Evolutionary conservation across 2,329 filamentous ascomycete genomes (phyloP).

Genomic region (Sphaerostilbella broomeana): DNA sequence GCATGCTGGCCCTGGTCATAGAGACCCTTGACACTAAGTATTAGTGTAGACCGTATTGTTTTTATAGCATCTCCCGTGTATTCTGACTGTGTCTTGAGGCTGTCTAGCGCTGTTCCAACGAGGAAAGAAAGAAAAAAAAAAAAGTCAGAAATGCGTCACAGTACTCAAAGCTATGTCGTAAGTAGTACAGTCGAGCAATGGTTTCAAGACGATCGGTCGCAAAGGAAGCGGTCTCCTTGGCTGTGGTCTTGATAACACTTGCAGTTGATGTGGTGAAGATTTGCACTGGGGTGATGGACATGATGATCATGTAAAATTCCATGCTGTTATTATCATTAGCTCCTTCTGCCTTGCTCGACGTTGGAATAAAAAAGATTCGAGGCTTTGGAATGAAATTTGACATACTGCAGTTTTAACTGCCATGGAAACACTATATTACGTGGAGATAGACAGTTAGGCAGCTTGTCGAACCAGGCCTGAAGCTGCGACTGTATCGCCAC

Average conservation of each 20-base stretch:
- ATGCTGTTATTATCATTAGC: neutral
- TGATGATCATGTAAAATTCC: conserved; percentile 7
- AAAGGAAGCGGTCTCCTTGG: conserved; percentile 8
- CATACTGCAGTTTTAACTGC: conserved; percentile 28
- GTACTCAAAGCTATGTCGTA: conserved; percentile 25
- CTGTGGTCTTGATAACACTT: conserved; percentile 2
- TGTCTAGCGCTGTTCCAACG: conserved; percentile 4
- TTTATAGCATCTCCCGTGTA: neutral
- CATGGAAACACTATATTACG: conserved; percentile 21
- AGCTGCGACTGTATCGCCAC: conserved; percentile 14
- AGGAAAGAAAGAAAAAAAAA: conserved; percentile 3
- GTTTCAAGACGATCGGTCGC: conserved; percentile 26
- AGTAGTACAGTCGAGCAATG: conserved; percentile 28
- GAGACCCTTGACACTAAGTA: conserved; percentile 9
- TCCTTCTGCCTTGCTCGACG: no score
- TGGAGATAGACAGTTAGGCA: conserved; percentile 20
- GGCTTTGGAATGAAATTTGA: conserved; percentile 2
- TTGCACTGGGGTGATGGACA: conserved; percentile 3
- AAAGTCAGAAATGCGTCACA: conserved; percentile 8
- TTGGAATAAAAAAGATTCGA: neutral
- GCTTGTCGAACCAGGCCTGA: conserved; percentile 18
- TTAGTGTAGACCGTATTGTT: conserved; percentile 3
- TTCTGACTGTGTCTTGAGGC: neutral
- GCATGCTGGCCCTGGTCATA: conserved; percentile 10
- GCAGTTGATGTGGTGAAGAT: neutral